Percentiles rank a stretch among this genome's conserved stretches.
Conservation (phyloP, 805 yeast species). For the Isabelozyma heimii region DNA sequence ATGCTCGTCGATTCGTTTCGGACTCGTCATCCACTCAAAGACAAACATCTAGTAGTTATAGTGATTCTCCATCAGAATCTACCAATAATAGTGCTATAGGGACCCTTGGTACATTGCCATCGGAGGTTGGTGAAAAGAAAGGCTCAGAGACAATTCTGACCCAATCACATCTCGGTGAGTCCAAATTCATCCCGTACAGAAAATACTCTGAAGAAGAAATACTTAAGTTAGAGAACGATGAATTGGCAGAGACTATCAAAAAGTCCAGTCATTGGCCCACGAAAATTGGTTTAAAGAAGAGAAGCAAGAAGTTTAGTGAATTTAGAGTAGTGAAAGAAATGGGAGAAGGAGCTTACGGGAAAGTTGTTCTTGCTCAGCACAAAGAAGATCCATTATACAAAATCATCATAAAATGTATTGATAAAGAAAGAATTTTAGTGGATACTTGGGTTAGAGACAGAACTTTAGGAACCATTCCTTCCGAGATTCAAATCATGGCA, state of each 20-base stretch:
- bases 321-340: constrained; percentile 69
- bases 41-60: not conserved
- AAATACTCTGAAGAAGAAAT: constrained; percentile 42
- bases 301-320: constrained; percentile 70
- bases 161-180: not conserved
- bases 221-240: constrained; percentile 43
- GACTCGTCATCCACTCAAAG: not conserved
- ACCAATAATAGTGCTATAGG: not conserved
- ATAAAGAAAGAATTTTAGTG: constrained; percentile 87
- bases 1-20: not conserved
- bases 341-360: constrained; percentile 98
- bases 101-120: constrained; percentile 5
- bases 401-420: constrained; percentile 83
- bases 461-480: constrained; percentile 86
- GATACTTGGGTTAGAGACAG: constrained; percentile 98
- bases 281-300: constrained; percentile 60
- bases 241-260: constrained; percentile 32
- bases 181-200: constrained; percentile 10
- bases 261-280: constrained; percentile 47
- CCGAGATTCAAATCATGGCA: constrained; percentile 93
- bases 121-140: not conserved
- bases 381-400: constrained; percentile 58
- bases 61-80: not conserved
- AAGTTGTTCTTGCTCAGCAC: constrained; percentile 77
- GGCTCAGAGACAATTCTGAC: not conserved